These are phyloP conservation scores for Nothophytophthora sp. DNA, from an alignment of 352 stramenopile genomes.

Conservation along the genomic window DNA sequence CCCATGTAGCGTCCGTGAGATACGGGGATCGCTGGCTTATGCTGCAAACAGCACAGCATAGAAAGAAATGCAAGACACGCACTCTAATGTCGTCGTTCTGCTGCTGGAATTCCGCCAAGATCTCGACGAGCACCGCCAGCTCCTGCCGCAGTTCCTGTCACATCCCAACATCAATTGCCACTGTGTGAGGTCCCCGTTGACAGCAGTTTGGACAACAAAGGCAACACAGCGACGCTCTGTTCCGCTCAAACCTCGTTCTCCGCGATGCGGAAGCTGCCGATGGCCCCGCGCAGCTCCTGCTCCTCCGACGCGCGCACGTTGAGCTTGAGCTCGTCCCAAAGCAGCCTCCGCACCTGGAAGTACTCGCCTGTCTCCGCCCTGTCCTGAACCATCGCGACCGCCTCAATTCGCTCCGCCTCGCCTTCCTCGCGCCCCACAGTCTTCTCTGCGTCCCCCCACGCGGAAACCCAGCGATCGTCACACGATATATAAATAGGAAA, in stretches of 20 bases:
- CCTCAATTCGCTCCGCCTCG: neutral
- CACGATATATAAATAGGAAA: no score
- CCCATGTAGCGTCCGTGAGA: no score
- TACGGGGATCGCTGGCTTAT: no score
- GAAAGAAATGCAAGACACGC: neutral
- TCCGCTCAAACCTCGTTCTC: constrained; percentile 51
- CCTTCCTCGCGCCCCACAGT: no score
- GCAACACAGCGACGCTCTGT: neutral
- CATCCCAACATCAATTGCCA: neutral
- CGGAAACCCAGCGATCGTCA: no score
- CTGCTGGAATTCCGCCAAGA: constrained; percentile 78
- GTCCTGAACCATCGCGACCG: constrained; percentile 5
- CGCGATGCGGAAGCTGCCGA: constrained; percentile 66
- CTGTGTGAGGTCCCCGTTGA: neutral
- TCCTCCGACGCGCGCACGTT: constrained; percentile 53
- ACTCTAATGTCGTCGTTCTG: constrained; percentile 80
- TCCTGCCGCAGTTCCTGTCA: constrained; percentile 55
- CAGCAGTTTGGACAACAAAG: neutral
- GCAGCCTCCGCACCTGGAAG: constrained; percentile 68
- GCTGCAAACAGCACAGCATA: no score
- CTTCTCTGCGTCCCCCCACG: no score
- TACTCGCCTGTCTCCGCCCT: constrained; percentile 45
- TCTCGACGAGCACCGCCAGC: constrained; percentile 63
- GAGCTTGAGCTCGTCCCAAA: constrained; percentile 78
- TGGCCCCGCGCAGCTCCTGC: constrained; percentile 56